A percentile compares a stretch with the other conserved stretches of the same genome.
Conservation (phyloP, 2,329 filamentous ascomycete genomes). For the Furcasterigmium furcatum region DNA sequence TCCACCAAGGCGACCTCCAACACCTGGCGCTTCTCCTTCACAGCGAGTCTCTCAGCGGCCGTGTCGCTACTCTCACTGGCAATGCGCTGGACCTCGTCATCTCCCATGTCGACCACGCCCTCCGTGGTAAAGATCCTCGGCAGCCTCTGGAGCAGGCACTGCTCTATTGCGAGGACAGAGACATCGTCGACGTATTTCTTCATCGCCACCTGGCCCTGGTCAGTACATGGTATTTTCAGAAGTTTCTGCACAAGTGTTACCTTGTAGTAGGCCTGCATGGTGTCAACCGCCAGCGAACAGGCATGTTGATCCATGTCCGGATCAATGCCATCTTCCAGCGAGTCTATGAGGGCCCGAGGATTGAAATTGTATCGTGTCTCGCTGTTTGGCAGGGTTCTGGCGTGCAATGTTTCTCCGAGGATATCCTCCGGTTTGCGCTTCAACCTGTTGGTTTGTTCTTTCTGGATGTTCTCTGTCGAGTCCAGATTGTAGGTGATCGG, state of each 20-base stretch:
- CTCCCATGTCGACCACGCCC: conserved; percentile 11
- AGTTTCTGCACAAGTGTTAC: conserved; percentile 19
- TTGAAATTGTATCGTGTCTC: not conserved
- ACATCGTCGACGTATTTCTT: conserved; percentile 28
- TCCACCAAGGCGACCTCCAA: not conserved
- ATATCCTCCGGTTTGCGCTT: not conserved
- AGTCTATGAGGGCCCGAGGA: conserved; percentile 8
- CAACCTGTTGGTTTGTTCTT: conserved; percentile 12
- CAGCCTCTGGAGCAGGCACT: conserved; percentile 21
- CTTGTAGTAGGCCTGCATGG: conserved; percentile 37
- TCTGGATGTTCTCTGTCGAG: conserved; percentile 34
- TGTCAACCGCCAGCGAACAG: conserved; percentile 29
- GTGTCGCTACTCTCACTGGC: conserved; percentile 13
- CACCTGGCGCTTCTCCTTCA: conserved; percentile 9
- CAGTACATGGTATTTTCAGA: not conserved
- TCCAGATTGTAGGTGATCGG: conserved; percentile 53
- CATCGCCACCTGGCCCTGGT: conserved; percentile 20
- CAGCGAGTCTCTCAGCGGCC: conserved; percentile 6
- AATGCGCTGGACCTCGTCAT: conserved; percentile 11
- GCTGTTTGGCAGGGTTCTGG: not conserved
- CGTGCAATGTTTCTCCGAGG: not conserved
- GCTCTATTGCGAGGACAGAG: conserved; percentile 24
- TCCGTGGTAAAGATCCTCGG: conserved; percentile 14
- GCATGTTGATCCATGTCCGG: conserved; percentile 23
- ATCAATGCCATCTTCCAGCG: conserved; percentile 15